Evolutionary conservation across 148 eudicot species (phyloP).

Genomic region (Oxyria digyna): DNA sequence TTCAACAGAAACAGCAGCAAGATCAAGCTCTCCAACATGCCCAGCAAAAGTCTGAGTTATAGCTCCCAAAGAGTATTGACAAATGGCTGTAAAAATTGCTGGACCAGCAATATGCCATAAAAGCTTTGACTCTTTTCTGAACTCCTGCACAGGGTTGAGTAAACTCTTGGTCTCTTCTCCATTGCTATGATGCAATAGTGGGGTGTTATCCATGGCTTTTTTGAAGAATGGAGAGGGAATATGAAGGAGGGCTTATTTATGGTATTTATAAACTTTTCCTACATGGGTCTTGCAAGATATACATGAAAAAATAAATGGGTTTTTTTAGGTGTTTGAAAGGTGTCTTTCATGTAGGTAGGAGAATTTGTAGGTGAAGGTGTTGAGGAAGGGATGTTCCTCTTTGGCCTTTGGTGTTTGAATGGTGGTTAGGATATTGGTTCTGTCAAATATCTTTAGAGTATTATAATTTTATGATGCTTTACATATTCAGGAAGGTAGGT

Average conservation of each 20-base stretch:
- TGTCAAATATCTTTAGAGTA: too few relatives aligned
- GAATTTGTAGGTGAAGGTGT: too few relatives aligned
- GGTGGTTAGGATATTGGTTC: too few relatives aligned
- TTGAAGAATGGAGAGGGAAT: too few relatives aligned
- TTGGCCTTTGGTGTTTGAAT: neutral
- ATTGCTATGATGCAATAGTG: neutral
- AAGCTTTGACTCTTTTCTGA: slow-evolving; percentile 20
- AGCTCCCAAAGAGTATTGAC: slow-evolving; percentile 29
- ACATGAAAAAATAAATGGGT: too few relatives aligned
- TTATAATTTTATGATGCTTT: too few relatives aligned
- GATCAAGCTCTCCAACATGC: slow-evolving; percentile 17
- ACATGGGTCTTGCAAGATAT: too few relatives aligned
- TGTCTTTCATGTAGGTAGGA: too few relatives aligned
- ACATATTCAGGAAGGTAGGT: too few relatives aligned
- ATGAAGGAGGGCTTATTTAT: too few relatives aligned
- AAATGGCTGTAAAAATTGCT: slow-evolving; percentile 21
- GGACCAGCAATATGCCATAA: slow-evolving; percentile 31
- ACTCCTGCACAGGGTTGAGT: neutral
- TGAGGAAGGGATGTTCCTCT: neutral
- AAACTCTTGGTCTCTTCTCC: neutral
- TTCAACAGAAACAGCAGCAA: slow-evolving; percentile 32
- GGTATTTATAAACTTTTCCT: too few relatives aligned
- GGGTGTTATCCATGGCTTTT: neutral
- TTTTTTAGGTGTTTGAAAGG: too few relatives aligned
- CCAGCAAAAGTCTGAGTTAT: slow-evolving; percentile 30